These are phyloP conservation scores for sorghum (Sorghum bicolor) DNA, from an alignment of 176 grass and related monocot genomes.

Conservation along the genomic window DNA sequence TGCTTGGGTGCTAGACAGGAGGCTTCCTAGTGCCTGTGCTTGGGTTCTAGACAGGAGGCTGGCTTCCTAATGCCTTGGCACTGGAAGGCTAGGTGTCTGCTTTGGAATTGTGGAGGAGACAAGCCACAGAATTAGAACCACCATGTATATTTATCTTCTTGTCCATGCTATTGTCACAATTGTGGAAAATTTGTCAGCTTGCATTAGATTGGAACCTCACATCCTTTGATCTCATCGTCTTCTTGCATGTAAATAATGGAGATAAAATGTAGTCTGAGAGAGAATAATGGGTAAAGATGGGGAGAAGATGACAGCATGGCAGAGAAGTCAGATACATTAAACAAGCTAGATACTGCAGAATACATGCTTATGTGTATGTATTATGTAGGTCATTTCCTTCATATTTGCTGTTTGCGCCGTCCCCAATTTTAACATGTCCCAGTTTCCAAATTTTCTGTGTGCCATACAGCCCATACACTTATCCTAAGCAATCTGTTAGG, in stretches of 20 bases:
- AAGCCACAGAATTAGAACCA: background rate
- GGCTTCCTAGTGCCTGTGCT: background rate
- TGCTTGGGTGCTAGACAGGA: background rate
- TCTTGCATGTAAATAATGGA: constrained; percentile 3
- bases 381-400: constrained; percentile 6
- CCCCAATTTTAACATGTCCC: background rate
- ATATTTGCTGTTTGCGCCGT: background rate
- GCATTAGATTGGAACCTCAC: background rate
- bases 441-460: background rate
- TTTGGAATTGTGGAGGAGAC: background rate
- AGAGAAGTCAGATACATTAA: background rate
- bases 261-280: background rate
- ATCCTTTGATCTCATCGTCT: background rate
- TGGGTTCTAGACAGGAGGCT: background rate
- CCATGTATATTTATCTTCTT: constrained; percentile 7
- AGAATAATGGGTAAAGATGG: background rate
- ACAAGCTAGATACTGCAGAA: background rate
- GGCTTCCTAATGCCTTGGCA: background rate
- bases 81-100: background rate
- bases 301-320: background rate
- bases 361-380: constrained; percentile 7
- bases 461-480: background rate
- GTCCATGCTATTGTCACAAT: background rate
- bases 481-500: background rate
- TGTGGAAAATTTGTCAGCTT: background rate